These are phyloP conservation scores for Chondrus crispus DNA, from an alignment of 23 red algal species.

Conservation along the genomic window DNA sequence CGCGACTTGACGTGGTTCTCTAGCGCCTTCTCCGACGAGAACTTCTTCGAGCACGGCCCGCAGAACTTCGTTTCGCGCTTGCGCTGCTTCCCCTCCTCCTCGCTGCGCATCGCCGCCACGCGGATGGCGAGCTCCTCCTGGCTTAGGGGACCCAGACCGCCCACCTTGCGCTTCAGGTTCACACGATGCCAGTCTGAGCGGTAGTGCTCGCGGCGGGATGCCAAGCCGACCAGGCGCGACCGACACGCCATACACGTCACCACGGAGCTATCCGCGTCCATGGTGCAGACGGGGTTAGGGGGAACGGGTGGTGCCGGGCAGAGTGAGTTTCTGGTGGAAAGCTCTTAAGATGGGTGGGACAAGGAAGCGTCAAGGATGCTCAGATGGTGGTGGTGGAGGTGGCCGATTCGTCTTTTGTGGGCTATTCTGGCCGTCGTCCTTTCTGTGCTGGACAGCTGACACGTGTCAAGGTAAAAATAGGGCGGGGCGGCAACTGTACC, in stretches of 20 bases:
- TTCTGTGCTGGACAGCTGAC: too few species aligned
- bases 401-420: too few species aligned
- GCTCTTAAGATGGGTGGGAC: too few species aligned
- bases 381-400: too few species aligned
- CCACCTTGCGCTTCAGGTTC: constrained; percentile 92
- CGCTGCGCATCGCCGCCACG: neutral
- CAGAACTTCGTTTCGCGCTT: constrained; percentile 14
- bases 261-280: neutral
- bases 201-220: constrained; percentile 73
- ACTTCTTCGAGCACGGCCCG: constrained; percentile 73
- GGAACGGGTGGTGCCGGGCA: neutral
- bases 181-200: constrained; percentile 86
- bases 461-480: too few species aligned
- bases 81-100: neutral
- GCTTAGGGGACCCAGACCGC: constrained; percentile 44
- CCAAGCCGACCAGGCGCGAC: constrained; percentile 19
- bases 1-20: constrained; percentile 78
- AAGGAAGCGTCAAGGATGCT: too few species aligned
- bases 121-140: constrained; percentile 52
- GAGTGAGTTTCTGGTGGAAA: neutral
- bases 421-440: too few species aligned
- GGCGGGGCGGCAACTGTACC: too few species aligned
- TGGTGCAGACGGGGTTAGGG: too few species aligned
- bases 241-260: constrained; percentile 68
- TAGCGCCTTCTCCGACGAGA: constrained; percentile 70